Evolutionary conservation across 2,329 filamentous ascomycete genomes (phyloP).

Genomic region (Neonectria ditissima): DNA sequence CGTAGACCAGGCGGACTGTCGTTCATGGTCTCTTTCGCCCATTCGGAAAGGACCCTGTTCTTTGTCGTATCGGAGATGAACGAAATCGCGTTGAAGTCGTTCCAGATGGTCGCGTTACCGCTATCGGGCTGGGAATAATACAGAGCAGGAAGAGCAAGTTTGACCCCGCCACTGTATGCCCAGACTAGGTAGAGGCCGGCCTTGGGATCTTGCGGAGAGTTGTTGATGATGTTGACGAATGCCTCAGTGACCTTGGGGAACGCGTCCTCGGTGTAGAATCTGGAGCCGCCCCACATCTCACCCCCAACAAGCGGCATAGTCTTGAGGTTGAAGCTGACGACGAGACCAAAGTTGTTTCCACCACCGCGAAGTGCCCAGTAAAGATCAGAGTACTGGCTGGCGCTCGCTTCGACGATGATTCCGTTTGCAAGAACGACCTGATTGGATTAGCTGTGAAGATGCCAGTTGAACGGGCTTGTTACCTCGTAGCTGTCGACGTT

Average conservation of each 20-base stretch:
- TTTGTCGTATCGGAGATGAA: slow-evolving; percentile 21
- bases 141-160: slow-evolving; percentile 42
- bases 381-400: slow-evolving; percentile 51
- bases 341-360: slow-evolving; percentile 43
- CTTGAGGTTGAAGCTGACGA: slow-evolving; percentile 32
- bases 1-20: slow-evolving; percentile 20
- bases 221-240: slow-evolving; percentile 42
- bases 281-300: slow-evolving; percentile 42
- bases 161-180: not conserved
- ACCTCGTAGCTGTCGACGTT: slow-evolving; percentile 50
- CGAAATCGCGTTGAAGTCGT: slow-evolving; percentile 50
- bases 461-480: not conserved
- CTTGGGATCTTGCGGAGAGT: slow-evolving; percentile 26
- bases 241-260: slow-evolving; percentile 48
- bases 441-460: not conserved
- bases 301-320: slow-evolving; percentile 19
- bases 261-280: slow-evolving; percentile 45
- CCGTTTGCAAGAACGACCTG: slow-evolving; percentile 32
- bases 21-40: slow-evolving; percentile 15
- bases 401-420: slow-evolving; percentile 16
- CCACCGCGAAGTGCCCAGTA: slow-evolving; percentile 58
- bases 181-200: slow-evolving; percentile 24
- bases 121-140: slow-evolving; percentile 53
- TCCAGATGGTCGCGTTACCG: slow-evolving; percentile 49
- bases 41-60: slow-evolving; percentile 2